phyloP scores from a whole-genome alignment of 257 asterid genomes.

The Echium plantagineum region DNA sequence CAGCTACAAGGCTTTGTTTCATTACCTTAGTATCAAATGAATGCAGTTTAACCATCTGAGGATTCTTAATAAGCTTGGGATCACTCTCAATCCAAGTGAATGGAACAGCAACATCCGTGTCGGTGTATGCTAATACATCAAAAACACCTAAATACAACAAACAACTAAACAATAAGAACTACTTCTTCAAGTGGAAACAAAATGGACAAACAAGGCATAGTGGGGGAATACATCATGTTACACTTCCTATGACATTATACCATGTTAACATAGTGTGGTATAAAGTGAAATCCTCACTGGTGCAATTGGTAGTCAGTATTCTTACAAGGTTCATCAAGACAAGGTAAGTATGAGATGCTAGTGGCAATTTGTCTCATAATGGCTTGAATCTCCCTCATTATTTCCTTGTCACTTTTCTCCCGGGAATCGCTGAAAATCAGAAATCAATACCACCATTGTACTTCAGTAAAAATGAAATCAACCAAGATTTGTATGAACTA shows the following conservation, averaged over 20 bases:
- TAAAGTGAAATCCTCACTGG: too few relatives aligned
- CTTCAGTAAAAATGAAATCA: background rate
- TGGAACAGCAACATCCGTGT: constrained; percentile 68
- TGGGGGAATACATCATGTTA: too few relatives aligned
- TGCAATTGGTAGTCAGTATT: too few relatives aligned
- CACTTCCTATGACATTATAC: too few relatives aligned
- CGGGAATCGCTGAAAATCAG: constrained; percentile 46
- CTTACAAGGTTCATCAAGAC: constrained; percentile 85
- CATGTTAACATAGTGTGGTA: too few relatives aligned
- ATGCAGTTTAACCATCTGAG: constrained; percentile 92
- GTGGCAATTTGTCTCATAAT: constrained; percentile 95
- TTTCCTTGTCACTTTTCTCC: constrained; percentile 92
- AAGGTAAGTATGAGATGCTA: constrained; percentile 92
- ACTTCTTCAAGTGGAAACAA: background rate
- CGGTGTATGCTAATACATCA: constrained; percentile 83
- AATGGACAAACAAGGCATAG: background rate
- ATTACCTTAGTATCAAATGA: constrained; percentile 87
- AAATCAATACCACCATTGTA: background rate
- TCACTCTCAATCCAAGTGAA: constrained; percentile 98
- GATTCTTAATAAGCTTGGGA: constrained; percentile 77
- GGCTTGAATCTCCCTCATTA: constrained; percentile 96
- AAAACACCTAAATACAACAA: constrained; percentile 45
- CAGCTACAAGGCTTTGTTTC: too few relatives aligned
- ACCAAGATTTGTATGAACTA: background rate
- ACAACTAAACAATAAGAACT: constrained; percentile 3